Base-by-base conservation (phyloP, 2,329 filamentous ascomycete species). In the Rhexocercosporidium sp. region DNA sequence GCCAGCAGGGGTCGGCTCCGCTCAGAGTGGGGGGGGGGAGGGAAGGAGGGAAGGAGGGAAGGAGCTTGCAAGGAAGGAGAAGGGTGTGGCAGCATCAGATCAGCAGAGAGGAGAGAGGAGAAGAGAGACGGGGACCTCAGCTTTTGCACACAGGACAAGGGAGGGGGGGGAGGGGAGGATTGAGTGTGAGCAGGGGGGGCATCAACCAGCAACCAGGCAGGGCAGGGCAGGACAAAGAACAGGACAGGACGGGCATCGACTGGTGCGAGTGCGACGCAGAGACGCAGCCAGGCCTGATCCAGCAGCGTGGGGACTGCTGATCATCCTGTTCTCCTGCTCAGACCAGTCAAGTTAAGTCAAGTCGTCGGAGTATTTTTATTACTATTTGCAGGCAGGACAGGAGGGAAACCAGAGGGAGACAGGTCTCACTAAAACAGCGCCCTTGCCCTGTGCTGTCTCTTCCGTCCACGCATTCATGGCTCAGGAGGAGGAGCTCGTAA, bases 11-110 rank as follows among this genome's bases (percentile, higher is more conserved):
- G 29, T n/a, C n/a, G 18, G 49, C 20, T 29, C 53, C 29, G 9
- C 20, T 39, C 31, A 6, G 29, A 57, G 53, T 57, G 34, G 53
- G 29, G 53, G 53, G 18, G 16, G 46, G 18, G 29, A 31, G 4
- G 4, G 4, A 5, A 9, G 29, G 18, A 27, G 46, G 18, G 29
- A 31, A 4, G 4, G 4, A 5, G 29, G 29, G 4, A 31, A 9
- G 9, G 29, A 31, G 9, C 29, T 9, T 31, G 29, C 4, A 31
- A 9, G 29, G 29, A 31, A n/a, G 14, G 25, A 16, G 5, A n/a
- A 27, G 22, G 57, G 57, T 60, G 41, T 60, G 57, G 57, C 57
- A 60, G 57, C 57, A 60, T 60, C 57, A 46, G 57, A 60, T 60
- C 39, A 60, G 57, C 57, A 44, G 25, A n/a, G n/a, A n/a, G n/a